Percentiles rank a stretch among this genome's conserved stretches.
Conservation (phyloP, 2,329 filamentous ascomycete species). For the Aspergillus eucalypticola region DNA sequence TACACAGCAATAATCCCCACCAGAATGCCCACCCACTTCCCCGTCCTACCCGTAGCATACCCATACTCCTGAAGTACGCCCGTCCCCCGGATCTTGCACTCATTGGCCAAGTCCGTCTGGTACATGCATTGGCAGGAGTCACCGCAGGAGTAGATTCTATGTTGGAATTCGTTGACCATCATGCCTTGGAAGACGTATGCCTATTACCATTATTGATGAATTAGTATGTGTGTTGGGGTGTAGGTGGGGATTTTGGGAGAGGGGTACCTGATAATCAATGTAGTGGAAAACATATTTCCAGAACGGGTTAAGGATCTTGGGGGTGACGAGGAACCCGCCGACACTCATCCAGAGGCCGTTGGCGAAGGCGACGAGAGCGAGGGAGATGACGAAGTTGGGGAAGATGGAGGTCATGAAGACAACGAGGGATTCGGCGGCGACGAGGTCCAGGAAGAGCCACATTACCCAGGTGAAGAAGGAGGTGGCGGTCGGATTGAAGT, state of each 20-base stretch:
- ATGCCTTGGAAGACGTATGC: slow-evolving; percentile 85
- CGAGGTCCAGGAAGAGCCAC: slow-evolving; percentile 81
- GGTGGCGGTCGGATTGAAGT: slow-evolving; percentile 65
- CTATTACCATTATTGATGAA: slow-evolving; percentile 31
- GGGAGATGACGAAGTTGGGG: slow-evolving; percentile 75
- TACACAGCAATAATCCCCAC: slow-evolving; percentile 74
- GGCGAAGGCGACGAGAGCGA: slow-evolving; percentile 78
- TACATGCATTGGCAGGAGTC: slow-evolving; percentile 70
- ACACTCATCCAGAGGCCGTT: slow-evolving; percentile 91
- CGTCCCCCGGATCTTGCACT: slow-evolving; percentile 70
- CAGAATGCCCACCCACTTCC: slow-evolving; percentile 75
- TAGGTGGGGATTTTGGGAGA: neutral
- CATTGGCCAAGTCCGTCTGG: slow-evolving; percentile 57
- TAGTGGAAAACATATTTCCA: slow-evolving; percentile 88
- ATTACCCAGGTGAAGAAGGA: slow-evolving; percentile 78
- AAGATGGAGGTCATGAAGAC: slow-evolving; percentile 72
- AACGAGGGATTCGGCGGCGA: slow-evolving; percentile 80
- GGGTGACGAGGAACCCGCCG: slow-evolving; percentile 76
- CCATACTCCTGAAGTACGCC: slow-evolving; percentile 71
- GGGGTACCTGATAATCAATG: slow-evolving; percentile 72
- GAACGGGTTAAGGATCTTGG: slow-evolving; percentile 73
- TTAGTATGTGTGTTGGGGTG: neutral
- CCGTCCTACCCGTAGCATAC: slow-evolving; percentile 63
- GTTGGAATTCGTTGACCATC: slow-evolving; percentile 85
- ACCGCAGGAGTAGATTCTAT: slow-evolving; percentile 65